Evolutionary conservation across 805 yeast genomes (phyloP).

Genomic region (Groenewaldozyma salmanticensis): DNA sequence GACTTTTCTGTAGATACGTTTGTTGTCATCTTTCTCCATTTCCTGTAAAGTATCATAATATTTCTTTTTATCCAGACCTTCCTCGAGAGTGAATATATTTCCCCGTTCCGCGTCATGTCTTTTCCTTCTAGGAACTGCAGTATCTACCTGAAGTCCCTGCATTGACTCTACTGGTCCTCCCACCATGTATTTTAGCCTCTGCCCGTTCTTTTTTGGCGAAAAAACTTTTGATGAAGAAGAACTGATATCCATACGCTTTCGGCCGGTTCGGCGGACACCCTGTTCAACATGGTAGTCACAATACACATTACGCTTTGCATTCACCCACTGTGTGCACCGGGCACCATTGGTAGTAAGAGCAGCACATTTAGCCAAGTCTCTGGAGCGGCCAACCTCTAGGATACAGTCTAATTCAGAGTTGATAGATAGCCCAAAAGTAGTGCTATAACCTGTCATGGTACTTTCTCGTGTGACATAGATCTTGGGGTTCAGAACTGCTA

Average conservation of each 20-base stretch:
- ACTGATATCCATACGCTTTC: slow-evolving; percentile 70
- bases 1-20: slow-evolving; percentile 23
- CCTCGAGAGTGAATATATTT: slow-evolving; percentile 22
- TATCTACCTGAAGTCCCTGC: slow-evolving; percentile 10
- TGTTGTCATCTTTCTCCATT: slow-evolving; percentile 12
- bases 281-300: slow-evolving; percentile 69
- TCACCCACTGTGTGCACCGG: slow-evolving; percentile 52
- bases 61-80: too few relatives aligned
- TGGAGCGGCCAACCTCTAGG: slow-evolving; percentile 64
- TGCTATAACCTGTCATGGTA: slow-evolving; percentile 27
- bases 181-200: slow-evolving; percentile 1
- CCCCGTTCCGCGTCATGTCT: slow-evolving; percentile 10
- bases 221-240: slow-evolving; percentile 43
- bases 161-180: slow-evolving; percentile 1
- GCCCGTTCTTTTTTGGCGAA: slow-evolving; percentile 39
- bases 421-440: slow-evolving; percentile 46
- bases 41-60: not conserved
- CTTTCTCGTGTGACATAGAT: slow-evolving; percentile 28
- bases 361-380: slow-evolving; percentile 61
- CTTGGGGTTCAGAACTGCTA: slow-evolving; percentile 68
- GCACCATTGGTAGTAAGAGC: slow-evolving; percentile 39
- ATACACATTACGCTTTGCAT: slow-evolving; percentile 40
- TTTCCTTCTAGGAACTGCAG: not conserved
- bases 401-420: slow-evolving; percentile 42
- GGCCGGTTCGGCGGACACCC: slow-evolving; percentile 40